Evolutionary conservation across 2,329 filamentous ascomycete species (phyloP).

Genomic region (Talaromyces sp.): DNA sequence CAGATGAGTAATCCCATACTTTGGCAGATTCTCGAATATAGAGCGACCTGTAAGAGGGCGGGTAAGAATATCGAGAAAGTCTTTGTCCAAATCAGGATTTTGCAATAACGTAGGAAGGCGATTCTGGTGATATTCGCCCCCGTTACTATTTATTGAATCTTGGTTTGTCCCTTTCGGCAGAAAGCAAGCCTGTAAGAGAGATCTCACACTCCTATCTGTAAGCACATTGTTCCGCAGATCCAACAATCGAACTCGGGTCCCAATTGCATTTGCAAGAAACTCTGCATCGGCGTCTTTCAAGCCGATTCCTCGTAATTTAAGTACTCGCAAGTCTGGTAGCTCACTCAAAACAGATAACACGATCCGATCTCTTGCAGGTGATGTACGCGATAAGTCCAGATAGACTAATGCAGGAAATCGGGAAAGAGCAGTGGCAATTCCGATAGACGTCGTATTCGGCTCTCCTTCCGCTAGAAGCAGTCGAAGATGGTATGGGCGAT

Average conservation of each 20-base stretch:
- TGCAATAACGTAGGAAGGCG: conserved; percentile 25
- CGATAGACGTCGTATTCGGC: conserved; percentile 57
- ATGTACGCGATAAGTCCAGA: conserved; percentile 58
- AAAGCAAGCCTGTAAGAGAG: conserved; percentile 55
- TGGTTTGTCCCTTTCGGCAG: conserved; percentile 23
- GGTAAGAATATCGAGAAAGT: conserved; percentile 51
- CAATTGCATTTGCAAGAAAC: conserved; percentile 53
- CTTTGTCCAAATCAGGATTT: conserved; percentile 44
- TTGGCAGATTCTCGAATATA: conserved; percentile 55
- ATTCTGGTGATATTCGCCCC: background rate
- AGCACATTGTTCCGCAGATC: conserved; percentile 59
- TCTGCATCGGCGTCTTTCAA: conserved; percentile 55
- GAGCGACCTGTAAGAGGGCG: conserved; percentile 53
- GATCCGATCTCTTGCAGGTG: conserved; percentile 47
- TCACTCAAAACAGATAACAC: conserved; percentile 51
- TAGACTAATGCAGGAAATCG: conserved; percentile 57
- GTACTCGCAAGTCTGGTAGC: conserved; percentile 54
- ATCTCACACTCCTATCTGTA: conserved; percentile 55
- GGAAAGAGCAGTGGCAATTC: conserved; percentile 52
- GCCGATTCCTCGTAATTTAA: conserved; percentile 56
- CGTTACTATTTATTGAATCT: conserved; percentile 10
- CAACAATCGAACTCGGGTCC: conserved; percentile 54
- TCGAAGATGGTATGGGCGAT: conserved; percentile 48
- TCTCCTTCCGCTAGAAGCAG: conserved; percentile 58
- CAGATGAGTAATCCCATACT: conserved; percentile 59